Evolutionary conservation across 140 eudicot genomes (phyloP), one percentile per base, ranked within the genome.

Genomic region (Senecio squalidus): DNA sequence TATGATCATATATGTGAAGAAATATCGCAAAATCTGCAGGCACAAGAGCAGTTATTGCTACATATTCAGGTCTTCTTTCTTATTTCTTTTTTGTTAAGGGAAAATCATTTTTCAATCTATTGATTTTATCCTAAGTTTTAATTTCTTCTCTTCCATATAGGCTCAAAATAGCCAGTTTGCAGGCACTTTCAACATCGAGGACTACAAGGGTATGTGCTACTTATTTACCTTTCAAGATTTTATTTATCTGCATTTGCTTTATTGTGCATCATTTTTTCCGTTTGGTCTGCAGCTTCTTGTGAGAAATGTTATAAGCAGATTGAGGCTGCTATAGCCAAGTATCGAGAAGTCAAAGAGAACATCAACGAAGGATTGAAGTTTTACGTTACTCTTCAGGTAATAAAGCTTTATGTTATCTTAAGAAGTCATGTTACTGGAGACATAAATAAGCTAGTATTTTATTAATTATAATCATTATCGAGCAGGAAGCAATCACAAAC

Each of bases 361-460:
- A 77, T 89, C 23, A 84, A 85, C 36, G 97, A 89, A 64, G 97
- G 97, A 56, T 55, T 89, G 65, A 89, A 89, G 80, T 89, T 89
- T 71, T 89, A 89, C 68, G 95, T 89, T 20, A 85, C 97, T 50
- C 97, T 89, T 73, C 97, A 85, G 93, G 95, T 89, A 48, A 28
- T n/a, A 9, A 13, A 30, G 4, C 5, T 15, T 14, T 46, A 7
- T 18, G 44, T 6, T 38, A 16, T 17, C 4, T 56, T 18, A 4
- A 22, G 28, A 23, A 14, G 9, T 51, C 36, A n/a, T 10, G n/a
- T 55, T 26, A 9, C 61, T 30, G 9, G n/a, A 5, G 20, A 33
- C 16, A 33, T 40, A 8, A 17, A 53, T 17, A 20, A 17, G 18
- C 9, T 26, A 27, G 17, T 28, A 9, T 4, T 10, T 23, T n/a